Conservation (phyloP, 257 asterid genomes). For the Echites panduratus region DNA sequence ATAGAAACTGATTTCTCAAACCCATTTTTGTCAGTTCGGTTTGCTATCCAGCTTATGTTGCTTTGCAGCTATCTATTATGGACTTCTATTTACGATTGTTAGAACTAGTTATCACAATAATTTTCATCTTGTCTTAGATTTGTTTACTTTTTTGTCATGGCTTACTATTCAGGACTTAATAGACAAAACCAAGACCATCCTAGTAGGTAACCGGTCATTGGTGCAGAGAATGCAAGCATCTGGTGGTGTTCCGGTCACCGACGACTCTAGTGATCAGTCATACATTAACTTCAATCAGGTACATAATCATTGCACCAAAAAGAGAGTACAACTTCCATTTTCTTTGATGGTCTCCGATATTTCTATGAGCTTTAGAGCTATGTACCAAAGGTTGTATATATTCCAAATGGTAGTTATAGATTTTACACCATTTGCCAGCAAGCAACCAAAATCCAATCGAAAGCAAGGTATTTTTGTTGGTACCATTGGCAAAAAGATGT, state of each 20-base stretch:
- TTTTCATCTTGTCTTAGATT: conserved; percentile 1
- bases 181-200: conserved; percentile 71
- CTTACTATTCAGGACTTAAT: conserved; percentile 60
- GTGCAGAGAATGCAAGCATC: conserved; percentile 71
- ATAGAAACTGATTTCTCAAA: background rate
- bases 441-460: conserved; percentile 42
- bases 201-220: conserved; percentile 72
- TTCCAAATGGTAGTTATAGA: conserved; percentile 46
- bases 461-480: conserved; percentile 27
- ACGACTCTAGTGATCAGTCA: conserved; percentile 57
- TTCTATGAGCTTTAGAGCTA: conserved; percentile 3
- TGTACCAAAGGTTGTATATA: conserved; percentile 37
- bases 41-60: background rate
- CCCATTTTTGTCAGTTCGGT: background rate
- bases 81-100: background rate
- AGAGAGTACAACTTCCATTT: background rate
- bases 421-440: conserved; percentile 51
- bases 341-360: background rate
- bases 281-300: conserved; percentile 77
- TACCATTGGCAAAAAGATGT: conserved; percentile 16
- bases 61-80: background rate
- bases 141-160: background rate
- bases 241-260: conserved; percentile 45
- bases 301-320: background rate
- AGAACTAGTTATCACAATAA: conserved; percentile 1